Base-by-base conservation (phyloP, 768 basidiomycete species). In the Floccularia luteovirens region DNA sequence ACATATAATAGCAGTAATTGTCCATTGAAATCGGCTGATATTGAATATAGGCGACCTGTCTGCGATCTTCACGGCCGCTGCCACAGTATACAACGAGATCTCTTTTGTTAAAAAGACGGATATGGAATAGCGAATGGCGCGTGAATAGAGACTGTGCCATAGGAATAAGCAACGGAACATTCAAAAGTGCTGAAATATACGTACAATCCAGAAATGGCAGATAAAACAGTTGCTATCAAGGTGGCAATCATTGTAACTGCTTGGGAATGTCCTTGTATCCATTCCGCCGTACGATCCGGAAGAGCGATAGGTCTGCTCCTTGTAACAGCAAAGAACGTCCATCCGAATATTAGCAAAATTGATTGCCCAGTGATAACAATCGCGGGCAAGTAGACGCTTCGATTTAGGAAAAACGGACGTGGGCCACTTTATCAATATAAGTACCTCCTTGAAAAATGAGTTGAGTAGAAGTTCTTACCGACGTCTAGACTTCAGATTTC, bases 271-370 rank as follows among this genome's bases (percentile, higher is more conserved):
- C 43, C 34, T 14, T 34, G 27, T 11, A 42, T 49, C 30, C 25
- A 36, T 5, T 37, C 42, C 2, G 51, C 51, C 31, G 43, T 8
- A 8, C 31, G 6, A 12, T 40, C 25, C 8, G 45, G 36, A 14
- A 53, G 42, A 1, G 51, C 27, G 8, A 36, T 40, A 12, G 51
- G 51, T 27, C 38, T 32, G 36, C 36, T 44, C 32, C 41, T 21
- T 1, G 49, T 48, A 2, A 44, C 41, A 2, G 31, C 39, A 35
- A 50, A 53, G 27, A 53, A 53, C 10, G 43, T 36, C 51, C 51
- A 53, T 7, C 46, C 47, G 21, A 34, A 33, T 12, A 46, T 22
- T 27, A 48, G 28, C 16, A 48, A 34, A 24, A 45, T 12, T 8
- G 36, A 38, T 17, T 48, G 47, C 3, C 33, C 42, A 17, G 38